Evolutionary conservation across 2,329 filamentous ascomycete genomes (phyloP), one percentile per base, ranked within the genome.

Genomic region (Neospermospora avenae): DNA sequence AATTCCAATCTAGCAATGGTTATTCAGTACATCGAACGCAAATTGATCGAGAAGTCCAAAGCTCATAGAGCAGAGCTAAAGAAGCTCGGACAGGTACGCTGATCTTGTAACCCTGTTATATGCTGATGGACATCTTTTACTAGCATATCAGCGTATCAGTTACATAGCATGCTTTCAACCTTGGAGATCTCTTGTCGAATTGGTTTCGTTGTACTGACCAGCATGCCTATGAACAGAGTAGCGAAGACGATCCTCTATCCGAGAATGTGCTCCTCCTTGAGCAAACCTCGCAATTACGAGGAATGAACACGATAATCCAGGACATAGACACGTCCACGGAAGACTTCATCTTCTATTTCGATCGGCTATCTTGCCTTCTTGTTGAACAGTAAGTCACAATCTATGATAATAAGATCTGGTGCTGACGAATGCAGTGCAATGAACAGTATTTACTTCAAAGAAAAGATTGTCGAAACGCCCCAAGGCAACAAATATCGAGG

Each of bases 311-410:
- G 0, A 89, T 97, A 59, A 84, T 99, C 42, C 88, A 96, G 51
- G 84, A 95, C 68, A 88, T 90, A 18, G 82, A 86, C 51, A 93
- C 91, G 0, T 79, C 83, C 6, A 83, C 90, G 44, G 93, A 96
- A 72, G 93, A 98, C 68, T 98, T 97, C 73, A 91, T 96, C 63
- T 98, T 98, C 76, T 98, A 98, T 76, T 97, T 98, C 74, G 92
- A 99, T 75, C 85, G 95, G 39, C 79, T 98, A 39, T 86, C 90
- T 1, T 85, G 89, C n/a, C 79, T 97, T 55, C 80, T 98, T 25
- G 84, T 98, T 49, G 93, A 98, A 74, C 79, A 86, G 84, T 87
- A 75, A 62, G 81, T 41, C 10, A 37, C 20, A 18, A 18, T n/a
- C 16, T 2, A 7, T n/a, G 16, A 10, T 11, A 42, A 31, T 10